Conservation (phyloP, 441 rosid species). For the Kokia cookei region DNA sequence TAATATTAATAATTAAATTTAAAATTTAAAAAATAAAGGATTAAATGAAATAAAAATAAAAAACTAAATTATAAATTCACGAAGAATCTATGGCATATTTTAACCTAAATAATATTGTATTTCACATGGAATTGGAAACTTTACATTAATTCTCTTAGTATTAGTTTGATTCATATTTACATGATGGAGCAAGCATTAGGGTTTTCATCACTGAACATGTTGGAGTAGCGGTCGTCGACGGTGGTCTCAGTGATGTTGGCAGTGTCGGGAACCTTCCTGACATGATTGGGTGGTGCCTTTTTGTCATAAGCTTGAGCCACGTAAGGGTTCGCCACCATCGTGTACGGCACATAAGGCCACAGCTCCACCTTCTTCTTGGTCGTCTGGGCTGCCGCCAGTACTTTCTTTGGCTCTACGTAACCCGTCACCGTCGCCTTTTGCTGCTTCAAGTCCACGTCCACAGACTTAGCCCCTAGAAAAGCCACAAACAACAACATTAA, state of each 20-base stretch:
- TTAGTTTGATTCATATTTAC: slow-evolving; percentile 20
- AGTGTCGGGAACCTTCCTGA: slow-evolving; percentile 42
- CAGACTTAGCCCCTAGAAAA: slow-evolving; percentile 56
- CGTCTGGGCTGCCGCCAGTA: slow-evolving; percentile 62
- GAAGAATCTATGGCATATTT: too few species aligned
- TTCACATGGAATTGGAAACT: background rate
- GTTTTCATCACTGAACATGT: slow-evolving; percentile 79
- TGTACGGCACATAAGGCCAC: slow-evolving; percentile 89
- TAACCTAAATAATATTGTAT: background rate
- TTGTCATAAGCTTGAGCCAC: slow-evolving; percentile 81
- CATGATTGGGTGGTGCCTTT: slow-evolving; percentile 82
- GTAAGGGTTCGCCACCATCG: slow-evolving; percentile 64
- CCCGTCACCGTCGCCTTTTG: slow-evolving; percentile 83
- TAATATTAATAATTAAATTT: fast-evolving
- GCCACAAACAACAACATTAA: background rate
- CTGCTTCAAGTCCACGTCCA: slow-evolving; percentile 68
- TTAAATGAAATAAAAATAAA: too few species aligned
- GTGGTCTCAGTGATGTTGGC: slow-evolving; percentile 53
- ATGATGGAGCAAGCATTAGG: slow-evolving; percentile 74
- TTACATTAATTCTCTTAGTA: background rate
- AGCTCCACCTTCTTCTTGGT: slow-evolving; percentile 84
- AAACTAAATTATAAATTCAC: too few species aligned
- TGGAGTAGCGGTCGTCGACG: slow-evolving; percentile 48
- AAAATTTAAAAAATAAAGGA: too few species aligned
- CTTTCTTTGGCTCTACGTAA: slow-evolving; percentile 49